These are phyloP conservation scores for Microstroma glucosiphilum DNA, from an alignment of 1,284 basidiomycete genomes.

Conservation along the genomic window DNA sequence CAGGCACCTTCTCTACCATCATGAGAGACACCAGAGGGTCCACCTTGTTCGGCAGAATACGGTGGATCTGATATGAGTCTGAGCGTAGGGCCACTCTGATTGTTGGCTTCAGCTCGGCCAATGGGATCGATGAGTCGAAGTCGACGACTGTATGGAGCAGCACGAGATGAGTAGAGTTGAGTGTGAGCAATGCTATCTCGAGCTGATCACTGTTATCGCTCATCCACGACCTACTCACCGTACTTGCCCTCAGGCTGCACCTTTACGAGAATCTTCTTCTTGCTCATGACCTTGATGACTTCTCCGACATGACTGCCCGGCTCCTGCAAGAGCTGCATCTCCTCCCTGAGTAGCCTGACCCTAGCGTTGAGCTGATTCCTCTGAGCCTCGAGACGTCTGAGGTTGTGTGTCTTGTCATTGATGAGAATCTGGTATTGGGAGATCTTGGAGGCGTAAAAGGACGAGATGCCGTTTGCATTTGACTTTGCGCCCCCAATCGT, in stretches of 20 bases:
- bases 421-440: slow-evolving; percentile 71
- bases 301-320: slow-evolving; percentile 97
- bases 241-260: slow-evolving; percentile 99
- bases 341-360: slow-evolving; percentile 76
- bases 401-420: slow-evolving; percentile 92
- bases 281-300: slow-evolving; percentile 97
- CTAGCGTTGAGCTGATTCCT: slow-evolving; percentile 91
- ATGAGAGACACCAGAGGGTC: slow-evolving; percentile 54
- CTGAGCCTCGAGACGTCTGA: slow-evolving; percentile 90
- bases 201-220: not conserved
- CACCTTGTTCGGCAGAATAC: slow-evolving; percentile 50
- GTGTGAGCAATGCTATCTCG: slow-evolving; percentile 5
- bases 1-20: slow-evolving; percentile 99
- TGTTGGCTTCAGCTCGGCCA: slow-evolving; percentile 72
- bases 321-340: slow-evolving; percentile 89
- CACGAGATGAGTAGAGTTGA: not conserved
- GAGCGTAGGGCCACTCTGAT: slow-evolving; percentile 91
- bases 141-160: slow-evolving; percentile 69
- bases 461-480: slow-evolving; percentile 53
- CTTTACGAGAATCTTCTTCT: slow-evolving; percentile 97
- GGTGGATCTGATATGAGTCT: slow-evolving; percentile 71
- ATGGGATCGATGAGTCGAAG: slow-evolving; percentile 79
- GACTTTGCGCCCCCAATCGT: not conserved
- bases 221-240: slow-evolving; percentile 57
- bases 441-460: slow-evolving; percentile 94